Base-by-base conservation (phyloP, 2,329 filamentous ascomycete genomes). In the Aspergillus floridensis region DNA sequence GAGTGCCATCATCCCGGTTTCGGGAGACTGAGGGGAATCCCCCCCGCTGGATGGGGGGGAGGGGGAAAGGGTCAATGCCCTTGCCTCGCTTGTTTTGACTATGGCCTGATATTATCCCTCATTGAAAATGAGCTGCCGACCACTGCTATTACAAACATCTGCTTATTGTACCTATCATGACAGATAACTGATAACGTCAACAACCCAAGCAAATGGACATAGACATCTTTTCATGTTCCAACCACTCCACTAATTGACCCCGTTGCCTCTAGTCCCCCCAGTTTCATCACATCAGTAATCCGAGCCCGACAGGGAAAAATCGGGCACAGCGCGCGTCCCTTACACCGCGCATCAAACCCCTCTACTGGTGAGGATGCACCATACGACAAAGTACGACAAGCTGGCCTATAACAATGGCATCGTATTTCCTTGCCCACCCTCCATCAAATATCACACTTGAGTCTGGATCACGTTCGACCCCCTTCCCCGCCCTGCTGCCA, bases 1-100 rank as follows among this genome's bases (percentile, higher is more conserved):
- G 52, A 55, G 47, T 46, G 32, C 22, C 22, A 47, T 53, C 22
- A 47, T 53, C 44, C 53, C 26, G 53, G 53, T 48, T 47, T 55
- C 26, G 26, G 16, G 16, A 16, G n/a, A 21, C 26, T 19, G n/a
- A 29, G 26, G 31, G n/a, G 41, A 29, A 47, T 31, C 41, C 35
- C 41, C 53, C 46, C 24, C 44, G 24, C 24, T 5, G 41, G 32
- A 35, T 14, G 32, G 32, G 32, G 31, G 31, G 31, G 1, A 32
- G 31, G 3, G 32, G 14, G 10, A 35, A 35, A 35, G 29, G 35
- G 32, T 53, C 51, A 53, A 24, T 55, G 53, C 41, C 53, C 53
- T 35, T 55, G 53, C 53, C 41, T 55, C 41, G 53, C 41, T 48
- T 55, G 26, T 48, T 22, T 22, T 44, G 5, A 44, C 12, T 44